Conservation (phyloP, 2,329 filamentous ascomycete species). For the Colletotrichum limetticola region DNA sequence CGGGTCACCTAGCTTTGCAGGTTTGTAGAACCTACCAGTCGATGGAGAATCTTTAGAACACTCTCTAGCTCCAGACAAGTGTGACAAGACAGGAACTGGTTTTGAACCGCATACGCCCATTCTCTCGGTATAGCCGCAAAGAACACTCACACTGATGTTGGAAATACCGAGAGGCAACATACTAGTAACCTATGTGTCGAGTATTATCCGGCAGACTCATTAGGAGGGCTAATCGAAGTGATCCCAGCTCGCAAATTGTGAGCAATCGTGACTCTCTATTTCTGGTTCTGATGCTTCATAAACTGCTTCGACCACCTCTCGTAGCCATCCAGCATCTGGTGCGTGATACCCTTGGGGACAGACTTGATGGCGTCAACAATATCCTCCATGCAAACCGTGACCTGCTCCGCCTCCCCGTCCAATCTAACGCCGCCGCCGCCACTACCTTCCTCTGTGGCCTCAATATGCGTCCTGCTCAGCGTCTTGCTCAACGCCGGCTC, state of each 20-base stretch:
- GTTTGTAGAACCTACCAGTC: not conserved
- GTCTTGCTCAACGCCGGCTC: constrained; percentile 55
- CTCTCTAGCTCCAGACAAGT: no score
- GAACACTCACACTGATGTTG: no score
- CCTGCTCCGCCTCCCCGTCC: constrained; percentile 2
- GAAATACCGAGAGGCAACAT: not conserved
- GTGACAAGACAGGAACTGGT: no score
- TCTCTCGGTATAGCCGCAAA: no score
- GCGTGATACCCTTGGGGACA: constrained; percentile 69
- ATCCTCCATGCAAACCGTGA: constrained; percentile 52
- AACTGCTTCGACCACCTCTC: constrained; percentile 61
- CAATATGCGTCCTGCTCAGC: constrained; percentile 30
- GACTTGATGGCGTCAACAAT: constrained; percentile 53
- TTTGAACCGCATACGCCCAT: no score
- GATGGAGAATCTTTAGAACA: not conserved
- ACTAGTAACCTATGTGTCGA: no score
- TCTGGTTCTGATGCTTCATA: constrained; percentile 30
- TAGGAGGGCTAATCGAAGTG: not conserved
- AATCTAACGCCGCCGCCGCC: constrained; percentile 33
- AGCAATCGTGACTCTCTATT: not conserved
- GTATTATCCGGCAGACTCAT: not conserved
- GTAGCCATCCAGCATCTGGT: constrained; percentile 67
- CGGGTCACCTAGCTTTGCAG: not conserved
- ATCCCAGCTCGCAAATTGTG: no score
- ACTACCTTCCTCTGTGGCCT: constrained; percentile 41